Percentiles rank a stretch among this genome's conserved stretches.
Evolutionary conservation across 2,329 filamentous ascomycete species (phyloP).

Genomic region (Cryphonectria japonica): DNA sequence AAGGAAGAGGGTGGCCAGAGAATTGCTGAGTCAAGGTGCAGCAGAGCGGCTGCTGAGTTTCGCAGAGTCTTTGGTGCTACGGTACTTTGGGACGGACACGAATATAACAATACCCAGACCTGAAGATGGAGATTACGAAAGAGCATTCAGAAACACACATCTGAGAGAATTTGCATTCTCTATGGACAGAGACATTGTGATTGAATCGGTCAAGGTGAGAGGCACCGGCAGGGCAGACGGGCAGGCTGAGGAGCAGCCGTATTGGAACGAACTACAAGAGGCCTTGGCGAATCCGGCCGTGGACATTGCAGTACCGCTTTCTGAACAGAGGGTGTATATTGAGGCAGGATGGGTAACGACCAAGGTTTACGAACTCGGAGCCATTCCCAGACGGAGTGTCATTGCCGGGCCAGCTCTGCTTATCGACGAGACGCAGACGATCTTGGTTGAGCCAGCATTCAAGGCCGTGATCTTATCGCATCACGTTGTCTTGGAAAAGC

Average conservation of each 20-base stretch:
- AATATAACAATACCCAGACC: constrained; percentile 50
- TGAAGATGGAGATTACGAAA: constrained; percentile 41
- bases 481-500: constrained; percentile 32
- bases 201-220: constrained; percentile 44
- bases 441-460: constrained; percentile 36
- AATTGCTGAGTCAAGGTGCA: constrained; percentile 33
- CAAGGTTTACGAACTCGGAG: constrained; percentile 36
- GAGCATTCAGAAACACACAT: constrained; percentile 43
- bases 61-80: constrained; percentile 48
- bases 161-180: constrained; percentile 47
- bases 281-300: constrained; percentile 13
- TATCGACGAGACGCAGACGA: constrained; percentile 40
- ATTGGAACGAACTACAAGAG: constrained; percentile 29
- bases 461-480: constrained; percentile 36
- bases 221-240: constrained; percentile 35
- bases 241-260: constrained; percentile 25
- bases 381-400: constrained; percentile 30
- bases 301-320: constrained; percentile 17
- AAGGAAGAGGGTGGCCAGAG: constrained; percentile 39
- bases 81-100: constrained; percentile 55
- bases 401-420: constrained; percentile 24
- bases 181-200: constrained; percentile 41
- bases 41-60: constrained; percentile 38
- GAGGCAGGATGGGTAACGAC: constrained; percentile 35
- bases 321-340: constrained; percentile 38